Base-by-base conservation (phyloP, 192 early-diverging fungal species). In the Funneliformis geosporum region DNA sequence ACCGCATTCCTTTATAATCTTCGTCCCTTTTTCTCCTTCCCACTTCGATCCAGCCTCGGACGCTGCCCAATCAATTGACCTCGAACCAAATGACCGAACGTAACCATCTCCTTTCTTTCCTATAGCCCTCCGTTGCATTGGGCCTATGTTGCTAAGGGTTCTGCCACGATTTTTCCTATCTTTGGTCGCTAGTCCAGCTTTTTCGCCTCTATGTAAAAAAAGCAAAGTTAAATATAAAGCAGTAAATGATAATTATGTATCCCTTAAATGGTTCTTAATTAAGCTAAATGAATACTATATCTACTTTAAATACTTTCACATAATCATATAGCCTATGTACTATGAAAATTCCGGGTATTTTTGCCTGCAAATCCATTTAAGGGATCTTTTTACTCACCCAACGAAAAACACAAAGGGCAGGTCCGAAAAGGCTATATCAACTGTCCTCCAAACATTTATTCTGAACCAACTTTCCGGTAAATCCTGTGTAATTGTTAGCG, bases 351-450 rank as follows among this genome's bases (percentile, higher is more conserved):
- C n/a, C n/a, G n/a, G n/a, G n/a, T n/a, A n/a, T n/a, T n/a, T n/a
- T n/a, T n/a, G n/a, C n/a, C n/a, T n/a, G n/a, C n/a, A n/a, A n/a
- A n/a, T n/a, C n/a, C n/a, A n/a, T n/a, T n/a, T n/a, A n/a, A n/a
- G n/a, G n/a, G n/a, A n/a, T n/a, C n/a, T n/a, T n/a, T n/a, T 60
- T 75, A 60, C 73, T 60, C 21, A 75, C 73, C 73, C 73, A 60
- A 60, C 44, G 25, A 73, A 44, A 25, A 42, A 73, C 8, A 25
- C 25, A 11, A 23, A 73, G 10, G 72, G 73, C 9, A 47, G 60
- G 23, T 75, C 70, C 4, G 73, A 75, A 43, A 75, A 75, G n/a
- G 73, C 73, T n/a, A 75, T 75, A 18, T 75, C 73, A n/a, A 75
- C 12, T 5, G 50, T 75, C 44, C 73, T 75, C 73, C 73, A 72